These are phyloP conservation scores for Macrocybe gigantea DNA, from an alignment of 768 basidiomycete species.

Conservation along the genomic window DNA sequence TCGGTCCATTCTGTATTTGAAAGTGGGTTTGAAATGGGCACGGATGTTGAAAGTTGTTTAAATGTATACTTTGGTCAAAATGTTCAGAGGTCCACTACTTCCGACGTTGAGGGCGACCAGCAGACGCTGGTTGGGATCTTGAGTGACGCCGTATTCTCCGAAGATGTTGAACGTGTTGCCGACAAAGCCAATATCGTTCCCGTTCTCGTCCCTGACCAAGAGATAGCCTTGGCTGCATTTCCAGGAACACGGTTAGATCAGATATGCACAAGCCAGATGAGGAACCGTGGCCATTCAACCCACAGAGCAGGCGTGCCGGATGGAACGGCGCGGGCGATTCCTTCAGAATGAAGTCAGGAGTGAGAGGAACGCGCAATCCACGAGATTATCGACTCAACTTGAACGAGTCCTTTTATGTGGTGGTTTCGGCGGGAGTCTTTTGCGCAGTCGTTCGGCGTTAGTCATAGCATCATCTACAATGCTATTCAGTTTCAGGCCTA, in stretches of 20 bases:
- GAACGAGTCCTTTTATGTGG: not conserved
- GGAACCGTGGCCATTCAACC: not conserved
- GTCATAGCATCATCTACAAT: slow-evolving; percentile 4
- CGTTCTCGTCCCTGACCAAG: slow-evolving; percentile 5
- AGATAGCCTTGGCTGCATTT: slow-evolving; percentile 2
- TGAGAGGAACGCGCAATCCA: not conserved
- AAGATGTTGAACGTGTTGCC: slow-evolving; percentile 5
- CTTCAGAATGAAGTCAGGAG: not conserved
- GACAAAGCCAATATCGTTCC: slow-evolving; percentile 5
- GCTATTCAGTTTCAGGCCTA: slow-evolving; percentile 3
- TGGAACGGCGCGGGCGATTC: not conserved
- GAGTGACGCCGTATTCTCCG: slow-evolving; percentile 6
- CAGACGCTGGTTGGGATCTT: slow-evolving; percentile 5
- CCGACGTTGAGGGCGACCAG: slow-evolving; percentile 5
- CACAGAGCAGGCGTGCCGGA: not conserved
- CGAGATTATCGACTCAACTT: not conserved
- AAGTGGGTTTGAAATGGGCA: not conserved
- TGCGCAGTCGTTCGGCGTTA: slow-evolving; percentile 8
- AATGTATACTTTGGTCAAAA: slow-evolving; percentile 8
- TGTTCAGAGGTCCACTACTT: slow-evolving; percentile 2
- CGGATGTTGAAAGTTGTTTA: not conserved
- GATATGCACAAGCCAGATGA: not conserved
- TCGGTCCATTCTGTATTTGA: slow-evolving; percentile 9
- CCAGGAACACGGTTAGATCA: not conserved
- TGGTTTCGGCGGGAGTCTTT: slow-evolving; percentile 5